Evolutionary conservation across 805 yeast species (phyloP).

Genomic region (Brettanomyces anomalus): DNA sequence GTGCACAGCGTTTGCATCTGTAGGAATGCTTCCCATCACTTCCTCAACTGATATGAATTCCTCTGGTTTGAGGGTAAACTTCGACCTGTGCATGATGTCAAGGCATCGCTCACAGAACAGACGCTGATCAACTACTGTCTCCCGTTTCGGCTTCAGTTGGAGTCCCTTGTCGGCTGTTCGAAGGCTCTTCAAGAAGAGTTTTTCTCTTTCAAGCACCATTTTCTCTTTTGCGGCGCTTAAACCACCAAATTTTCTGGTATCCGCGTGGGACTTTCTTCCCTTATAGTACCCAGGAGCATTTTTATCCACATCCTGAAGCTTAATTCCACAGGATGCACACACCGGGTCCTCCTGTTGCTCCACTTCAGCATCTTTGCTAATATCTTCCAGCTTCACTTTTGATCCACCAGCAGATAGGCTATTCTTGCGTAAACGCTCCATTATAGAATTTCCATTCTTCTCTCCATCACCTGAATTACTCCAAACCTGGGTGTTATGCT

Average conservation of each 20-base stretch:
- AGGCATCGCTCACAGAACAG: conserved; percentile 49
- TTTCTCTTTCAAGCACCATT: neutral
- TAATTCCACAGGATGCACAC: conserved; percentile 6
- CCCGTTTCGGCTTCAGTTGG: neutral
- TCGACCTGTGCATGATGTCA: conserved; percentile 37
- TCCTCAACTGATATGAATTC: conserved; percentile 22
- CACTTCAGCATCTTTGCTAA: too few relatives aligned
- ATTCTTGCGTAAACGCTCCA: too few relatives aligned
- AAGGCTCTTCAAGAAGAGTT: neutral
- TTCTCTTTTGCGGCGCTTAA: neutral
- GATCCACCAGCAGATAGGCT: too few relatives aligned
- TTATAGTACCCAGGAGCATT: conserved; percentile 1
- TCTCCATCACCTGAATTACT: too few relatives aligned
- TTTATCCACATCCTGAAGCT: neutral
- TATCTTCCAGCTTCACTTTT: too few relatives aligned
- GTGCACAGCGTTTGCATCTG: conserved; percentile 40
- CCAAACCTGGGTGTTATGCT: too few relatives aligned
- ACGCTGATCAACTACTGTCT: conserved; percentile 5
- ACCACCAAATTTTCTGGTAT: neutral
- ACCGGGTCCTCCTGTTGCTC: too few relatives aligned
- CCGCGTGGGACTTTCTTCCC: neutral
- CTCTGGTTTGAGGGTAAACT: conserved; percentile 28
- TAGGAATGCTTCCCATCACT: conserved; percentile 32
- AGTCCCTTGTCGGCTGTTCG: neutral
- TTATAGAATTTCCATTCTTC: too few relatives aligned